Base-by-base conservation (phyloP, 768 basidiomycete genomes). In the Agaricus subrufescens region DNA sequence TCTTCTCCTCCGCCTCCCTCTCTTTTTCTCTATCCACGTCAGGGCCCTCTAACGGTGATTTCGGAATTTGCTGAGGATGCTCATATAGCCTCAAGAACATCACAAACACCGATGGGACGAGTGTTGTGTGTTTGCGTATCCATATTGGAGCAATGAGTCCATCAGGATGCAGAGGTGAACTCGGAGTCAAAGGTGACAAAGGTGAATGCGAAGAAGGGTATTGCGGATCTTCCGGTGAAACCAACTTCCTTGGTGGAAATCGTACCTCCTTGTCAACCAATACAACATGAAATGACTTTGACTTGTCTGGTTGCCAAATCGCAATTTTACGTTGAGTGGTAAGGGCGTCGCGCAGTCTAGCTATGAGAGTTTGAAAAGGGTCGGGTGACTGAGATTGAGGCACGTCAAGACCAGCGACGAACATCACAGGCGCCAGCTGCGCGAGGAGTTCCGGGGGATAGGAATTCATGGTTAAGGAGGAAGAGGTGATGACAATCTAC, bases 101-200 rank as follows among this genome's bases (percentile, higher is more conserved):
- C 8, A 98, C 90, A 69, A 98, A 96, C 0, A 98, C 95, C 25
- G 91, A 87, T 0, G 97, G 97, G 0, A 98, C 72, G 31, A 97
- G 84, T 1, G 91, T 84, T 0, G 91, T 91, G 65, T 99, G 97
- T 70, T 98, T 99, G 44, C 94, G 81, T 34, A 98, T 85, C 97
- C 97, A 99, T 67, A 98, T 93, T 1, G 97, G 97, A 2, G 97
- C 94, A 52, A 99, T 93, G 52, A 99, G 73, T 0, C 97, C 97
- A 66, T 99, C 97, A 0, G 97, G 97, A 69, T 93, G 83, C 8
- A 97, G 75, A 0, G 97, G 96, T 0, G 94, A 97, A 0, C 88
- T 79, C 0, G 88, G 87, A 0, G 91, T 91, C 40, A 98, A 73
- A 0, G 97, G 97, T 0, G 94, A 98, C n/a, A 98, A 77, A 0